Evolutionary conservation across 345 rosid species (phyloP).

Genomic region (Eucalyptus marginata): DNA sequence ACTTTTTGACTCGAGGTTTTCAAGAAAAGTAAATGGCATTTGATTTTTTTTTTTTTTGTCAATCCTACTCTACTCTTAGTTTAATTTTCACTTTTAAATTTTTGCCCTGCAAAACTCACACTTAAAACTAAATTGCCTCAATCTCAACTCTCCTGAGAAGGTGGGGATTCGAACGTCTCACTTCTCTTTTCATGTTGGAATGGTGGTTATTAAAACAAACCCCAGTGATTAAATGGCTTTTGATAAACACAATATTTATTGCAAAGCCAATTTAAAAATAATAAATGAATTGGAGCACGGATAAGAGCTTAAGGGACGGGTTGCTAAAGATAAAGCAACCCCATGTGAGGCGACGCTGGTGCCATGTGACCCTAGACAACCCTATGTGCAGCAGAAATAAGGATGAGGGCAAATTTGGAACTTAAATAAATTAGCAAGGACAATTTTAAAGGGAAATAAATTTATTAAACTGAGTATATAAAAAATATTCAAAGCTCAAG

Average conservation of each 20-base stretch:
- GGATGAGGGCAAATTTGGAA: neutral
- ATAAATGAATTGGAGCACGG: fast-evolving
- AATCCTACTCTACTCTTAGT: fast-evolving
- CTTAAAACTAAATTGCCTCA: fast-evolving
- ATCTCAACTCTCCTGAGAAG: fast-evolving
- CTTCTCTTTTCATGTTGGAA: fast-evolving
- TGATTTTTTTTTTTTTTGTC: no score
- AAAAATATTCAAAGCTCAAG: neutral
- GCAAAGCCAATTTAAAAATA: no score
- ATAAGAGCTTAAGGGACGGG: fast-evolving
- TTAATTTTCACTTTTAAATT: fast-evolving
- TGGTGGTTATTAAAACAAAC: fast-evolving
- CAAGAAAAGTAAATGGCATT: no score
- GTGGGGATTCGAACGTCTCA: fast-evolving
- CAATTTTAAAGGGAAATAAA: neutral
- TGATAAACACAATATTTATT: no score
- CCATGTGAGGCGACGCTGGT: fast-evolving
- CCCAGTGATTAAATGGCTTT: no score
- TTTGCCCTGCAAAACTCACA: fast-evolving
- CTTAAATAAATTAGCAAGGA: neutral
- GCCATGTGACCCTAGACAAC: no score
- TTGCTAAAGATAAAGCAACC: neutral
- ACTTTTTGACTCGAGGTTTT: no score
- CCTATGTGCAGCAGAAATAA: no score
- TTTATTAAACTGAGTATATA: no score